Evolutionary conservation across 805 yeast genomes (phyloP).

Genomic region (Priceomyces castillae): DNA sequence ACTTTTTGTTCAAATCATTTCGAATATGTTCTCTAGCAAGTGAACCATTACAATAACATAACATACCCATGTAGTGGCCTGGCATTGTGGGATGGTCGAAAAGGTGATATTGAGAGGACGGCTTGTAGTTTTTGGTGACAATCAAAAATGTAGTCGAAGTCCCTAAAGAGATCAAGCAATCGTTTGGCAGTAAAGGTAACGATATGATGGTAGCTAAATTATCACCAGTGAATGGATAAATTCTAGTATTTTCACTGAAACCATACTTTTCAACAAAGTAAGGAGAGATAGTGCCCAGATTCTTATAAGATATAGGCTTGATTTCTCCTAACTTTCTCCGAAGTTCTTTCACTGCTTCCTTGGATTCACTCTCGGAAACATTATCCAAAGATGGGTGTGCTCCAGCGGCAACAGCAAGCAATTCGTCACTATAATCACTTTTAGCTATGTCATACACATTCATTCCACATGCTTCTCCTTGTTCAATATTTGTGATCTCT

Average conservation of each 20-base stretch:
- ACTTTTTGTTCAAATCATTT: conserved; percentile 54
- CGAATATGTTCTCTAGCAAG: conserved; percentile 78
- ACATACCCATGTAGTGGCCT: conserved; percentile 86
- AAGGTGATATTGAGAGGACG: conserved; percentile 80
- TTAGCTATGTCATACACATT: conserved; percentile 73
- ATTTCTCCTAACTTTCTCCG: conserved; percentile 53
- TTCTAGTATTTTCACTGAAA: conserved; percentile 51
- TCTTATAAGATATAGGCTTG: conserved; percentile 47
- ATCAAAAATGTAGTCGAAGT: conserved; percentile 88
- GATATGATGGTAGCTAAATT: conserved; percentile 86
- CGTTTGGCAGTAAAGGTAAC: conserved; percentile 72
- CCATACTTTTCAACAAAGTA: conserved; percentile 70
- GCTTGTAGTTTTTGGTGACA: conserved; percentile 72
- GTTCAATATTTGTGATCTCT: conserved; percentile 61
- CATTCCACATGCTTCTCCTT: conserved; percentile 92
- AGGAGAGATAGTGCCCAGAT: conserved; percentile 50
- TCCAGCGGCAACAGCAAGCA: conserved; percentile 56
- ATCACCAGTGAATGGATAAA: conserved; percentile 86
- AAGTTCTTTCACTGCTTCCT: conserved; percentile 39
- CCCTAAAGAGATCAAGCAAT: conserved; percentile 78
- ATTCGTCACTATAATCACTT: conserved; percentile 52
- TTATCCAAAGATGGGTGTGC: conserved; percentile 44
- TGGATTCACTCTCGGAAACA: conserved; percentile 16
- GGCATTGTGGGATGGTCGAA: conserved; percentile 84
- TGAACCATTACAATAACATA: conserved; percentile 90